Base-by-base conservation (phyloP, 352 stramenopile genomes). In the Globisporangium solare region DNA sequence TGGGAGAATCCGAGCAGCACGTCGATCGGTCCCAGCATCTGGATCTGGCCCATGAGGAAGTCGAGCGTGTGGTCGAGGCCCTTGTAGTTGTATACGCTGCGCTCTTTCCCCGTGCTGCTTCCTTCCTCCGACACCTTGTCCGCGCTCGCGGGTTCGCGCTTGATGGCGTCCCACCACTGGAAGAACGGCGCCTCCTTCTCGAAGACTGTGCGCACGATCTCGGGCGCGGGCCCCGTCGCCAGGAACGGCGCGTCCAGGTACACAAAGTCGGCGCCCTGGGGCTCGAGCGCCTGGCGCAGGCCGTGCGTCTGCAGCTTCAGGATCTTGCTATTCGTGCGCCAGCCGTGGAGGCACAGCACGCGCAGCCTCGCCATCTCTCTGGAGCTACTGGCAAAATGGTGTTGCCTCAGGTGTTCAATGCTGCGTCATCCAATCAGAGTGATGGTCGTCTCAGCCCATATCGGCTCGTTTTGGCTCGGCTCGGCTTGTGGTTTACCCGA, bases 311-410 rank as follows among this genome's bases (percentile, higher is more conserved):
- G 83, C 13, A 71, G 56, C 54, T 74, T 43, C 43, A 92, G 70
- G 45, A 93, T 78, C 41, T 55, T 63, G n/a, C 63, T 65, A 63
- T 84, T 93, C 17, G 83, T 93, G 53, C 83, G 77, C 77, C 77
- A 93, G 18, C 83, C 81, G 49, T 93, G 83, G 18, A 92, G 74
- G 39, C 83, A 92, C 35, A 92, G 67, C 63, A 91, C 75, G 20
- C 83, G 83, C 56, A 92, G 77, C 47, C 75, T 70, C 51, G 63
- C 3, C 51, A 40, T 56, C 32, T 37, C 51, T 18, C 6, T 51
- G 21, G 13, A 37, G 24, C 13, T 18, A 3, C 21, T 54, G 12
- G 48, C n/a, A 20, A 22, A 12, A 27, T 27, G 13, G 10, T 8
- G 46, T n/a, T 20, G 50, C 50, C 10, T 40, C 14, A 31, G 11